Evolutionary conservation across 495 filamentous ascomycete genomes (phyloP), one percentile per base, ranked within the genome.

Genomic region (Daldinia loculata): DNA sequence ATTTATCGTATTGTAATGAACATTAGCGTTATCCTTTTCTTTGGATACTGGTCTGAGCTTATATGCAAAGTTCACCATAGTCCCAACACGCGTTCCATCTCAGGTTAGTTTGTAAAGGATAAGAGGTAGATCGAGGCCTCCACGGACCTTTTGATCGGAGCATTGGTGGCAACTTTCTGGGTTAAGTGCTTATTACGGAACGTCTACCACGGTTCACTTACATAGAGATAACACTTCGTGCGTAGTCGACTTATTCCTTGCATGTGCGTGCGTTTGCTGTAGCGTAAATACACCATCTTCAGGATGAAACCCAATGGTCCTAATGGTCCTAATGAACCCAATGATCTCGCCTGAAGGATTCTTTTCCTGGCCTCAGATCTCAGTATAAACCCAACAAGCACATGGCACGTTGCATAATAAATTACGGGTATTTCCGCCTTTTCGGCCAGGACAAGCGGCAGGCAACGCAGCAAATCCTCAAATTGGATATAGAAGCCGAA

Each of bases 261-360:
- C 43, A 22, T 19, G 43, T 3, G 7, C 43, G 6, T 48, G 17
- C 43, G 17, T 22, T 48, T 48, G 12, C 11, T 48, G 19, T 45
- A 17, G 7, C 17, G 15, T 41, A 41, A 41, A 17, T 48, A 48
- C 6, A 48, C 4, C n/a, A 41, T 41, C 39, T 41, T 41, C n/a
- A 41, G 15, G 39, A 41, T 41, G 39, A 41, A 41, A 41, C 39
- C 17, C 19, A 45, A 45, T n/a, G 5, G 39, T 43, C 5, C 39
- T 5, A 9, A 6, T 17, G 19, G 43, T 12, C 43, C 19, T 22
- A 48, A 48, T 22, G 8, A 48, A 48, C 43, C 43, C 29, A 43
- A 29, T 71, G 69, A 71, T 71, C 69, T 71, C 14, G 59, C 57
- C 59, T 66, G 53, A 59, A 60, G 69, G 69, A 71, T 71, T 48